phyloP scores from a whole-genome alignment of 805 yeast genomes.

The Zygoascus tannicola region DNA sequence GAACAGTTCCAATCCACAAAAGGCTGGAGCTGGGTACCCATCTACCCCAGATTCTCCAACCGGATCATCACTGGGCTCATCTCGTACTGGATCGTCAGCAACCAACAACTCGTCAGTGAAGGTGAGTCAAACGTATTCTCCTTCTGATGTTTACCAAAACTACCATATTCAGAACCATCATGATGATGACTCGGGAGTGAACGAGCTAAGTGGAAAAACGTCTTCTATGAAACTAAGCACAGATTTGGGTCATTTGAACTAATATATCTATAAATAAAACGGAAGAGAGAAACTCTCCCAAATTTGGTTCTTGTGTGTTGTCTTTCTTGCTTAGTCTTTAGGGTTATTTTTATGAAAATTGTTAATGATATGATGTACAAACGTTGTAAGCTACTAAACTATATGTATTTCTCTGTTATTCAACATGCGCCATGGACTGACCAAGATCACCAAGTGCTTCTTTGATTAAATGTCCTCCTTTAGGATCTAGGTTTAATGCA shows the following conservation, averaged over 20 bases:
- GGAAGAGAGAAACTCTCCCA: neutral
- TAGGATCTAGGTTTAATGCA: conserved; percentile 87
- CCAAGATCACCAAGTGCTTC: conserved; percentile 62
- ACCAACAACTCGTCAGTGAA: conserved; percentile 15
- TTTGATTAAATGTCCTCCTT: conserved; percentile 75
- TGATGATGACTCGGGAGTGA: conserved; percentile 8
- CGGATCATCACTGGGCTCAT: conserved; percentile 16
- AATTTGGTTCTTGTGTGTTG: too few species aligned
- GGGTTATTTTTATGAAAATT: too few species aligned
- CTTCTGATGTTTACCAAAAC: neutral
- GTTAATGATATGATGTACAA: too few species aligned
- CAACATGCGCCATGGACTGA: neutral
- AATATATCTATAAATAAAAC: too few species aligned
- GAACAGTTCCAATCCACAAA: neutral
- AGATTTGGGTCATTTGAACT: conserved; percentile 9
- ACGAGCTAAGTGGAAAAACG: conserved; percentile 18
- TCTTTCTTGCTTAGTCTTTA: too few species aligned
- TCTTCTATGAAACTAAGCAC: conserved; percentile 19
- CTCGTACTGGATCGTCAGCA: conserved; percentile 17
- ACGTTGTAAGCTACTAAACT: neutral
- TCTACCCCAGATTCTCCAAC: conserved; percentile 18
- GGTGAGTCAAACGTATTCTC: neutral
- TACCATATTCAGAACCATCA: neutral
- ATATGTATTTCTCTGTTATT: neutral
- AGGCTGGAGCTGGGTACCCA: conserved; percentile 3